Base-by-base conservation (phyloP, 129 eudicot genomes). In the Ambrosia artemisiifolia region DNA sequence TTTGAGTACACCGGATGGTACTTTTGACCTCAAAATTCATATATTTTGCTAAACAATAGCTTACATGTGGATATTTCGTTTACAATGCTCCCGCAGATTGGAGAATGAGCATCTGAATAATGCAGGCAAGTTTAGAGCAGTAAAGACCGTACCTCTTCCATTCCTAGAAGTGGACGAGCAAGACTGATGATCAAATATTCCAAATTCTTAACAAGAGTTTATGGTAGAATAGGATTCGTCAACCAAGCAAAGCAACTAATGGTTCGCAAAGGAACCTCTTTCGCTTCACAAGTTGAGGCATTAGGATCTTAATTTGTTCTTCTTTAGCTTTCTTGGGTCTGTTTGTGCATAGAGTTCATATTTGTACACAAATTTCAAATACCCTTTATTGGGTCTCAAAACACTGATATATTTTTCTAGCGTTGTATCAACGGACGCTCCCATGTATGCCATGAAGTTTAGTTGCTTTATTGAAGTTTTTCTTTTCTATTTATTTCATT, bases 51-150 rank as follows among this genome's bases (percentile, higher is more conserved):
- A 16, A 36, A 32, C 28, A 51, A 14, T n/a, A 51, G 36, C 54
- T 69, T 19, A 67, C 47, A 43, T 34, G 40, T 16, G 59, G 71
- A 79, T 54, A 55, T 38, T 30, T 9, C 65, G 35, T 44, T 75
- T 55, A 30, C 8, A 73, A 77, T 73, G 72, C 49, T 67, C 61
- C 65, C 75, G 61, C 85, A 94, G 99, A 73, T 88, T 94, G 90
- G 99, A 94, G 92, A 94, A 94, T 88, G 99, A 94, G 93, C 98
- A 94, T 88, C 93, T 94, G 43, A 94, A 87, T 68, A 94, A 94
- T 80, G 89, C 96, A 14, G 99, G 99, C 71, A 88, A 94, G 79
- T 94, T 90, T 79, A 86, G 97, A 76, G 97, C 97, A 47, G 99
- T 94, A 53, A 90, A 90, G 71, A 83, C 82, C 61, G 97, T 94